Percentiles rank a stretch among this genome's conserved stretches.
phyloP scores from a whole-genome alignment of 106 monocot species.

The Dendrobium huoshanense region DNA sequence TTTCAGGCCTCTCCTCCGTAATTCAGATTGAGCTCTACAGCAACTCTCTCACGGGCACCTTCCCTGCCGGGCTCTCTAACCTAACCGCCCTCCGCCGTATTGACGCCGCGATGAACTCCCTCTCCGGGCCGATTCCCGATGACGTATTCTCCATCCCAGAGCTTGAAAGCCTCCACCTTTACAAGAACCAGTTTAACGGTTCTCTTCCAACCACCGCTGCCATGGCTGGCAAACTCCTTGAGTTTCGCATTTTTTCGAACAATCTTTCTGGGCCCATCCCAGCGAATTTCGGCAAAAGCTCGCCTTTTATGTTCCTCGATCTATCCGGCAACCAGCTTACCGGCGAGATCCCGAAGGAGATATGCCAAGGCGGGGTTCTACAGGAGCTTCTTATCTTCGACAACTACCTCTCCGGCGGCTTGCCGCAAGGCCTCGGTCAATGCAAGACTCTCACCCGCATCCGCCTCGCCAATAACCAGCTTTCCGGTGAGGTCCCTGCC shows the following conservation, averaged over 20 bases:
- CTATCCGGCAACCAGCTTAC: constrained; percentile 54
- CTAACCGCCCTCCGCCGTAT: constrained; percentile 33
- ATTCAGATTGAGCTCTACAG: constrained; percentile 75
- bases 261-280: constrained; percentile 52
- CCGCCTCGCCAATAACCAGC: constrained; percentile 41
- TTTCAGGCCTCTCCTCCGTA: constrained; percentile 30
- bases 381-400: constrained; percentile 42
- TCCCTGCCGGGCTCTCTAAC: constrained; percentile 50
- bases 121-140: constrained; percentile 52
- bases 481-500: constrained; percentile 47
- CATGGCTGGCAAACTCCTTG: constrained; percentile 25
- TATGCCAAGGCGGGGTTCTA: constrained; percentile 50
- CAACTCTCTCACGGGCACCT: constrained; percentile 47
- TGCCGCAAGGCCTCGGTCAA: constrained; percentile 6
- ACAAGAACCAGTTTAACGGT: constrained; percentile 41
- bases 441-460: constrained; percentile 31
- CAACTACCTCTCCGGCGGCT: constrained; percentile 17
- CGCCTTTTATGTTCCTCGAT: constrained; percentile 42
- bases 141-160: constrained; percentile 43
- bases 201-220: constrained; percentile 31
- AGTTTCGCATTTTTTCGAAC: constrained; percentile 59
- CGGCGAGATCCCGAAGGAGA: constrained; percentile 52
- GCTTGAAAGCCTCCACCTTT: constrained; percentile 60
- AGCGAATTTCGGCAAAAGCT: constrained; percentile 36
- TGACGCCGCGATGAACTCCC: constrained; percentile 50